A percentile compares a stretch with the other conserved stretches of the same genome.
Evolutionary conservation across 2,329 filamentous ascomycete species (phyloP).

Genomic region (Ophiostoma angusticollis): DNA sequence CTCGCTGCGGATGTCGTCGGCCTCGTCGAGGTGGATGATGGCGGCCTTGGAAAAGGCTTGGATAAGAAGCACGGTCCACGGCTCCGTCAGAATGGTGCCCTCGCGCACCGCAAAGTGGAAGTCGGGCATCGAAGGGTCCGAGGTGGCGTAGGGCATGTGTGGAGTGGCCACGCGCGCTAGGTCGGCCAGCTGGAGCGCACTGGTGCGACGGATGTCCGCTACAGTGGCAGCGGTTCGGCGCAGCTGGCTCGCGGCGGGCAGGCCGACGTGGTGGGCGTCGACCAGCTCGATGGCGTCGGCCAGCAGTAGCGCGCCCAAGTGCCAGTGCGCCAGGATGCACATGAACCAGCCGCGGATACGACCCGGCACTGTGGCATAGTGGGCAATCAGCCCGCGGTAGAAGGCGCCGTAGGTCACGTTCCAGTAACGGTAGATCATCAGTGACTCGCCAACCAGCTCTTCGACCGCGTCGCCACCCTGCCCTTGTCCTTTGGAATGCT

Average conservation of each 20-base stretch:
- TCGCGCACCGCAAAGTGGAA: slow-evolving; percentile 42
- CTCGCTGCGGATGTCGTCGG: slow-evolving; percentile 18
- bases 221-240: slow-evolving; percentile 23
- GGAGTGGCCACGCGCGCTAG: slow-evolving; percentile 33
- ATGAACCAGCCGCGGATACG: slow-evolving; percentile 49
- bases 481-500: no score
- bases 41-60: slow-evolving; percentile 38
- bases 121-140: slow-evolving; percentile 23
- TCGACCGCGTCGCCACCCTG: no score
- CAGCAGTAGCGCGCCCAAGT: slow-evolving; percentile 41
- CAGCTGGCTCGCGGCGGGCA: slow-evolving; percentile 16
- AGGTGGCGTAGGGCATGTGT: not conserved
- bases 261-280: slow-evolving; percentile 26
- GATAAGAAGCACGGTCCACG: slow-evolving; percentile 44
- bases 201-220: slow-evolving; percentile 27
- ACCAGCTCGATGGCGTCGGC: slow-evolving; percentile 40
- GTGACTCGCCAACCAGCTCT: slow-evolving; percentile 31
- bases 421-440: slow-evolving; percentile 43
- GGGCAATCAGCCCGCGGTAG: slow-evolving; percentile 35
- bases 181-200: slow-evolving; percentile 33
- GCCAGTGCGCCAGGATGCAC: slow-evolving; percentile 44
- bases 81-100: slow-evolving; percentile 44
- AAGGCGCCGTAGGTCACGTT: slow-evolving; percentile 37
- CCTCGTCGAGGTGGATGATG: slow-evolving; percentile 24
- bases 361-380: slow-evolving; percentile 36